These are phyloP conservation scores for Bothriochloa decipiens DNA, from an alignment of 176 grass and related monocot genomes.

Conservation along the genomic window DNA sequence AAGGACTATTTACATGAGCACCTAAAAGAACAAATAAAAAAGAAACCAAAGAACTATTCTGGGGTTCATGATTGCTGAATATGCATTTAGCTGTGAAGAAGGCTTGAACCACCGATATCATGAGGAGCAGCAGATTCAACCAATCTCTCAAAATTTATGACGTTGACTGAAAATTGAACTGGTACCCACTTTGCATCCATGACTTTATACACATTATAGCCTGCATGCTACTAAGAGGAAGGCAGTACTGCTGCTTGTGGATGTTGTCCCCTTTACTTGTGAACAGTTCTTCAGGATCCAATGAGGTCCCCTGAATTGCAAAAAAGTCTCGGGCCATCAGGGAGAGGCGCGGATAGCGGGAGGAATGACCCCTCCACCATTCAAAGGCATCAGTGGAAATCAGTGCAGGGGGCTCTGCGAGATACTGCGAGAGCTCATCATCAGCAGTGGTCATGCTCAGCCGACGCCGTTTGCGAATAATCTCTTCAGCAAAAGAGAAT, in stretches of 20 bases:
- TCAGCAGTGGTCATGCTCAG: conserved; percentile 61
- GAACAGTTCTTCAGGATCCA: conserved; percentile 83
- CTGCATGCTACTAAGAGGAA: conserved; percentile 65
- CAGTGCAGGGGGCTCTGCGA: conserved; percentile 65
- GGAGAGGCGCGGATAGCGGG: conserved; percentile 80
- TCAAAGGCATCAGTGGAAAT: conserved; percentile 79
- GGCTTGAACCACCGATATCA: conserved; percentile 26
- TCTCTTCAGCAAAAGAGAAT: conserved; percentile 97
- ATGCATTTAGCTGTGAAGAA: conserved; percentile 24
- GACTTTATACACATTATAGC: conserved; percentile 70
- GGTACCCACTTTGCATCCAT: conserved; percentile 83
- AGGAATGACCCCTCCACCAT: conserved; percentile 88
- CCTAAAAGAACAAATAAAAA: conserved; percentile 24
- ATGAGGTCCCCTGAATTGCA: conserved; percentile 76
- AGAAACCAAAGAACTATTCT: conserved; percentile 38
- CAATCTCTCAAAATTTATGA: conserved; percentile 75
- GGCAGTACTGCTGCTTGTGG: conserved; percentile 73
- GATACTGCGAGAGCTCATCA: conserved; percentile 88
- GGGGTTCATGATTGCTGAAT: conserved; percentile 4
- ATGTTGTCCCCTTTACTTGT: conserved; percentile 75
- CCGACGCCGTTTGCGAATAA: conserved; percentile 75
- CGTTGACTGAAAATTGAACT: conserved; percentile 65
- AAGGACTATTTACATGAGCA: conserved; percentile 54
- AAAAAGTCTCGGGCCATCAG: conserved; percentile 93
- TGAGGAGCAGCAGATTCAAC: conserved; percentile 45